These are phyloP conservation scores for Fusarium verticillioides DNA, from an alignment of 2,329 filamentous ascomycete genomes.

Conservation along the genomic window DNA sequence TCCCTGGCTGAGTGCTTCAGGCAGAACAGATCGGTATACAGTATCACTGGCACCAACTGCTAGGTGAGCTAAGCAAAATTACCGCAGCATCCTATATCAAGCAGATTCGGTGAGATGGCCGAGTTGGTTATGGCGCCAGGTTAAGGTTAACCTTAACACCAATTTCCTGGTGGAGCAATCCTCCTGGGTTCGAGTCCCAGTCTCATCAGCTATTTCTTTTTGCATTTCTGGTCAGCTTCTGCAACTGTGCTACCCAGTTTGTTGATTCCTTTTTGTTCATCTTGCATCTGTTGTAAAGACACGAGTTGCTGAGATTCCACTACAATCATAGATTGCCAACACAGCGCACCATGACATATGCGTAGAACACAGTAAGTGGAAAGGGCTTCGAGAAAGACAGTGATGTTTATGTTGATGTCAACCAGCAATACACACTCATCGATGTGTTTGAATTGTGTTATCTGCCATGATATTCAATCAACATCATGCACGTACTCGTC, in stretches of 20 bases:
- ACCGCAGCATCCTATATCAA: rapidly evolving
- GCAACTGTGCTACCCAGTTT: neutral
- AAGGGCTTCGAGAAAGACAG: neutral
- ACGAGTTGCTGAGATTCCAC: neutral
- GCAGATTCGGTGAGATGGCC: conserved; percentile 47
- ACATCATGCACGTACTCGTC: neutral
- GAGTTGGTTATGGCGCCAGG: conserved; percentile 52
- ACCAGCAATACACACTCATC: neutral
- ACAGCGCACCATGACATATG: rapidly evolving
- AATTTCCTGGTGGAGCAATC: conserved; percentile 50
- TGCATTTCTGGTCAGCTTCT: neutral
- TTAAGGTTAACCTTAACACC: conserved; percentile 49
- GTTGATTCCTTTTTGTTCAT: neutral
- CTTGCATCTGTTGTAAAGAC: neutral
- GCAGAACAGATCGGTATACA: neutral
- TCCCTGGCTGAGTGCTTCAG: neutral
- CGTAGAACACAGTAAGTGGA: neutral
- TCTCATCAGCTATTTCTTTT: conserved; percentile 42
- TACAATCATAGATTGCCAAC: neutral
- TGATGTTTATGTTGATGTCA: neutral
- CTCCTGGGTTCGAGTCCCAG: conserved; percentile 52
- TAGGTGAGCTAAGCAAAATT: rapidly evolving
- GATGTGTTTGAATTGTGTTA: neutral
- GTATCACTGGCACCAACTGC: rapidly evolving
- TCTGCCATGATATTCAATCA: no score